These are phyloP conservation scores for Diaporthe citriasiana DNA, from an alignment of 2,329 filamentous ascomycete genomes.

Conservation along the genomic window DNA sequence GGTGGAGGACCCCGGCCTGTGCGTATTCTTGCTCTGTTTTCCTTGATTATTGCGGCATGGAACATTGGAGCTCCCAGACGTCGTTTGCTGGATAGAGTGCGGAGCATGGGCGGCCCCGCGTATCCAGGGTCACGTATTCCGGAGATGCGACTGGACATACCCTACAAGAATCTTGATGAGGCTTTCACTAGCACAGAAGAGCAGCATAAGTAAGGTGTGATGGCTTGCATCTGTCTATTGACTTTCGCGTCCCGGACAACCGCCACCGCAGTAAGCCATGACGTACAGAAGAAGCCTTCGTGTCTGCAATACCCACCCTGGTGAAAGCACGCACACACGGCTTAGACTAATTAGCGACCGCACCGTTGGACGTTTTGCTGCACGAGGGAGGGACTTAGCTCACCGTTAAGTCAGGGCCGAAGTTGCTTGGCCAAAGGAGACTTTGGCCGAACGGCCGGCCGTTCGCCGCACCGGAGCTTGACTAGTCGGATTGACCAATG, in stretches of 20 bases:
- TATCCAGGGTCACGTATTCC: neutral
- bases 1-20: neutral
- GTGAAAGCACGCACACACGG: neutral
- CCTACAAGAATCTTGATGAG: neutral
- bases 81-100: neutral
- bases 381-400: constrained; percentile 19
- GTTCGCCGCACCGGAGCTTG: constrained; percentile 29
- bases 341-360: neutral
- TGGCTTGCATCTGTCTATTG: constrained; percentile 2
- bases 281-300: constrained; percentile 2
- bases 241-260: neutral
- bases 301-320: constrained; percentile 13
- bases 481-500: constrained; percentile 37
- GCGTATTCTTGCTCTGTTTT: neutral
- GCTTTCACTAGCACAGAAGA: constrained; percentile 2
- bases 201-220: neutral
- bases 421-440: constrained; percentile 13
- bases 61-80: neutral
- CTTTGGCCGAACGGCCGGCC: constrained; percentile 18
- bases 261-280: neutral
- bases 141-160: neutral
- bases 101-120: neutral
- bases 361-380: constrained; percentile 6
- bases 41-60: neutral
- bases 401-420: constrained; percentile 22